phyloP scores from a whole-genome alignment of 2,329 filamentous ascomycete genomes.

The Parafenestella ontariensis region DNA sequence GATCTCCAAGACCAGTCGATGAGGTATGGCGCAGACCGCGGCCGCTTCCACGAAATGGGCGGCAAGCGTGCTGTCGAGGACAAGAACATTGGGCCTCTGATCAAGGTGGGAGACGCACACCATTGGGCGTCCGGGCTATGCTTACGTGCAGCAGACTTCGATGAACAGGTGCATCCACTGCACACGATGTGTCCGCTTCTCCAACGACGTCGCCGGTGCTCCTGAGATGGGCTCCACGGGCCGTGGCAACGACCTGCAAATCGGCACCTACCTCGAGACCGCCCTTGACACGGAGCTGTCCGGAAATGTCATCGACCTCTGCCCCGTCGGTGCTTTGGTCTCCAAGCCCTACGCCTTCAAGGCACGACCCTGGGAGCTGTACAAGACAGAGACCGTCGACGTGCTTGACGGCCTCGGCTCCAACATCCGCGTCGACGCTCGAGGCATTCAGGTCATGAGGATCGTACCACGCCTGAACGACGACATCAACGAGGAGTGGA shows the following conservation, averaged over 20 bases:
- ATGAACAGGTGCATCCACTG: slow-evolving; percentile 99
- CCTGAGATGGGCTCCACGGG: slow-evolving; percentile 94
- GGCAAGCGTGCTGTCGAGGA: slow-evolving; percentile 99
- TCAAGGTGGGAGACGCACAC: slow-evolving; percentile 67
- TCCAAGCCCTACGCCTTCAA: slow-evolving; percentile 99
- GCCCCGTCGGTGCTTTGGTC: slow-evolving; percentile 93
- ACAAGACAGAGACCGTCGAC: slow-evolving; percentile 94
- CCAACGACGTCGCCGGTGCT: slow-evolving; percentile 95
- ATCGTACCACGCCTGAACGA: slow-evolving; percentile 92
- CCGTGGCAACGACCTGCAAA: slow-evolving; percentile 96
- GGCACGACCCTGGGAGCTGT: slow-evolving; percentile 94
- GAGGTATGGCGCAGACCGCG: slow-evolving; percentile 95
- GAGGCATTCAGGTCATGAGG: slow-evolving; percentile 95
- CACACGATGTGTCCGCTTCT: slow-evolving; percentile 95
- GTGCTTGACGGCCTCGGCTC: slow-evolving; percentile 92
- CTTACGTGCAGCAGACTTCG: slow-evolving; percentile 69
- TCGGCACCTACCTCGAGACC: slow-evolving; percentile 95
- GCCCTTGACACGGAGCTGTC: slow-evolving; percentile 95
- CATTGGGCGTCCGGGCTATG: background rate
- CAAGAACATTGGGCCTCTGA: slow-evolving; percentile 97
- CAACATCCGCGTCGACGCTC: slow-evolving; percentile 91
- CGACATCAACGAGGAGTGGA: slow-evolving; percentile 99
- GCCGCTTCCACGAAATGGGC: slow-evolving; percentile 92
- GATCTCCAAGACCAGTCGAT: slow-evolving; percentile 99
- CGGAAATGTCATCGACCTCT: slow-evolving; percentile 96